Evolutionary conservation across 1,139 yeast genomes (phyloP), one percentile per base, ranked within the genome.

Genomic region (Suhomyces anneliseae): DNA sequence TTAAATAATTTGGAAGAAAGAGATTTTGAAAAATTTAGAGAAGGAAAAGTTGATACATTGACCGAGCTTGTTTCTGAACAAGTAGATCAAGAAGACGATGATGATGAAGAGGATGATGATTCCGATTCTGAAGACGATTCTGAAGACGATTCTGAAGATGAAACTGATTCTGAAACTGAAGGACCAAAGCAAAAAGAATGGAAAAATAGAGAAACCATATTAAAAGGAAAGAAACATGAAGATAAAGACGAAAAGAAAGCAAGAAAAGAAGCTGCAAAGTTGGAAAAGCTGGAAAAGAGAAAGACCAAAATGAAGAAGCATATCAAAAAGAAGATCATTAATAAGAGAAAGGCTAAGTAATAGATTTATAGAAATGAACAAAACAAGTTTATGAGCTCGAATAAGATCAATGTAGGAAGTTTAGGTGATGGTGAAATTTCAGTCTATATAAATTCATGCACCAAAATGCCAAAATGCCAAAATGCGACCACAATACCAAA

Each of bases 231-330:
- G 65, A 84, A 85, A 61, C 76, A 77, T 62, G 95, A 88, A 58
- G 95, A 92, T 60, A 87, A 90, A 61, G 97, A 90, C 26, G 83
- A 75, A 0, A 93, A 92, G 65, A 89, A 86, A 61, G 85, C 82
- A 42, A 79, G 98, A 47, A 95, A 95, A 66, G 86, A 85, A 58
- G 87, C 85, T 26, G 85, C 90, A 19, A 93, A 90, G 63, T 87
- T 83, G 36, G 90, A 84, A 12, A 88, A 90, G 52, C 87, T 86
- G 58, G 98, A 92, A 58, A 90, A 88, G 70, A 78, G 99, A 49
- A 85, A 90, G 62, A 84, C 84, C 6, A 95, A 95, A 66, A 86
- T 93, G 85, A 93, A 93, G 66, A 95, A 95, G 66, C 90, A 88
- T 66, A 69, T 90, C 36, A 93, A 93, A 72, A 93, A 93, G 78